These are phyloP conservation scores for Solanum ahanhuiri DNA, from an alignment of 257 asterid species.

Conservation along the genomic window DNA sequence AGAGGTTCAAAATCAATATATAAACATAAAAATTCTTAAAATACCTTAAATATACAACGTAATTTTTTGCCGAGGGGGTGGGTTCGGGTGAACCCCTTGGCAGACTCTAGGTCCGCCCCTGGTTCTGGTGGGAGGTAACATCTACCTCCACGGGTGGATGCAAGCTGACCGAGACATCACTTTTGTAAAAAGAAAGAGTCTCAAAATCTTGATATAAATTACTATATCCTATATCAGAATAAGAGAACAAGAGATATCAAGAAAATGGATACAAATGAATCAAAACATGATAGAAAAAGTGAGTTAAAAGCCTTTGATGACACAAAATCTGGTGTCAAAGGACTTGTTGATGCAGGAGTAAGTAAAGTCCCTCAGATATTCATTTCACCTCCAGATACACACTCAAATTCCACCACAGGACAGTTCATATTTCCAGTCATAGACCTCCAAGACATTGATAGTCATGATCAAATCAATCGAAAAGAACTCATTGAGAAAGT, in stretches of 20 bases:
- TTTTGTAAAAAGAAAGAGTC: not conserved
- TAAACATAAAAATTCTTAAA: too few species aligned
- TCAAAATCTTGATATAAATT: not conserved
- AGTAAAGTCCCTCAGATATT: slow-evolving; percentile 13
- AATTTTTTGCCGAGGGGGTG: too few species aligned
- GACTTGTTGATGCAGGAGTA: slow-evolving; percentile 18
- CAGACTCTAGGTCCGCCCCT: too few species aligned
- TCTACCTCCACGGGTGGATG: too few species aligned
- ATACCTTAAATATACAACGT: too few species aligned
- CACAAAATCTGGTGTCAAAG: slow-evolving; percentile 20
- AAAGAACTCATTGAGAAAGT: not conserved
- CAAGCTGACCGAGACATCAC: not conserved
- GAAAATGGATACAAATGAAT: slow-evolving; percentile 3
- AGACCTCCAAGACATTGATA: slow-evolving; percentile 7
- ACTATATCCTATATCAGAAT: not conserved
- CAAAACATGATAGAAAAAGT: slow-evolving; percentile 1
- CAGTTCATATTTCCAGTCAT: slow-evolving; percentile 5
- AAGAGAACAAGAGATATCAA: not conserved
- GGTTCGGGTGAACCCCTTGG: too few species aligned
- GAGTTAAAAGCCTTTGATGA: slow-evolving; percentile 19
- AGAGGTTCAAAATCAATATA: too few species aligned
- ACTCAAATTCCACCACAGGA: not conserved
- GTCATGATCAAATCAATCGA: not conserved
- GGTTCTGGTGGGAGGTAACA: not conserved
- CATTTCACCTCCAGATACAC: not conserved